Evolutionary conservation across 2,329 filamentous ascomycete species (phyloP).

Genomic region (Sphaerulina populicola): DNA sequence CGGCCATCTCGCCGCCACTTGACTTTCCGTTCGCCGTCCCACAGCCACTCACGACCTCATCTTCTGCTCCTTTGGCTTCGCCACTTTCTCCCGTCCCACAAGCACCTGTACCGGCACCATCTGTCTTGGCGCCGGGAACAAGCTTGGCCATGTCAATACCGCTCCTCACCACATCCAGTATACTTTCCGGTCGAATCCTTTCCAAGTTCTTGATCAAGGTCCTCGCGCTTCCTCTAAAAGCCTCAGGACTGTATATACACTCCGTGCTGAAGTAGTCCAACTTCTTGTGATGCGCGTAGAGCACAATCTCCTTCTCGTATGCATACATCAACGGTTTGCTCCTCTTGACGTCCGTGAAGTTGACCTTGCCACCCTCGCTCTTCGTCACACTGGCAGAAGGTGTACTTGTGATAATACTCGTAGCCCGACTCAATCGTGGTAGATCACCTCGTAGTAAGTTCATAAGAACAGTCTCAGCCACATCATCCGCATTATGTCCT

Average conservation of each 20-base stretch:
- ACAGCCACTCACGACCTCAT: conserved; percentile 63
- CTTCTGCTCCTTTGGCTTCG: conserved; percentile 35
- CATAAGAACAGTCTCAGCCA: conserved; percentile 97
- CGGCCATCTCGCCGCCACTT: conserved; percentile 68
- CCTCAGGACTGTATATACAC: conserved; percentile 96
- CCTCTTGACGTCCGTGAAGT: conserved; percentile 75
- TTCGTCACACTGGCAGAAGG: conserved; percentile 32
- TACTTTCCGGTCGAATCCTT: conserved; percentile 84
- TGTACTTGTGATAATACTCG: conserved; percentile 69
- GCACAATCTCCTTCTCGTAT: conserved; percentile 97
- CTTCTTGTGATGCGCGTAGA: conserved; percentile 95
- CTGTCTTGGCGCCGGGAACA: conserved; percentile 52
- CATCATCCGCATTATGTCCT: conserved; percentile 94
- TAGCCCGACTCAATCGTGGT: conserved; percentile 76
- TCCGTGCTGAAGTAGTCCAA: conserved; percentile 97
- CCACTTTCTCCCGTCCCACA: conserved; percentile 32
- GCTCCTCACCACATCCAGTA: conserved; percentile 86
- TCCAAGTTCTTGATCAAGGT: conserved; percentile 93
- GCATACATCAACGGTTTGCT: conserved; percentile 97
- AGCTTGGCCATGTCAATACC: conserved; percentile 92
- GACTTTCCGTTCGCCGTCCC: conserved; percentile 60
- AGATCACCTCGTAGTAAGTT: conserved; percentile 87
- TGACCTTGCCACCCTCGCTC: conserved; percentile 33
- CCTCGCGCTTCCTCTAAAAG: conserved; percentile 85
- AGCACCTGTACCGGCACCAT: conserved; percentile 39